These are phyloP conservation scores for Globisporangium cystogenes DNA, from an alignment of 352 stramenopile species.

Conservation along the genomic window DNA sequence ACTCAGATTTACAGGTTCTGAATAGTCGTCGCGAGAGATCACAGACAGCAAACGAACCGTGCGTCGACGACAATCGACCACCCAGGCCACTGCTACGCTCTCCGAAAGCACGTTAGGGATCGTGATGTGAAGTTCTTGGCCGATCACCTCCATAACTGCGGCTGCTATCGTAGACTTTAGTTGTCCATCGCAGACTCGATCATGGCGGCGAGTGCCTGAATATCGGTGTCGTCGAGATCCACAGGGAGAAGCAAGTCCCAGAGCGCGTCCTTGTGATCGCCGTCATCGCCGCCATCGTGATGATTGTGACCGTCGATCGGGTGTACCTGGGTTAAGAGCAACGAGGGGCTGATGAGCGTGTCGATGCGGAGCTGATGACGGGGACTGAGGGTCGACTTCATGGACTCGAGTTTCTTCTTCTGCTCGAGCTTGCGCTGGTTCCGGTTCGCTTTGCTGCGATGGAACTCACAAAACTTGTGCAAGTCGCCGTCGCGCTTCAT, in stretches of 20 bases:
- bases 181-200: not conserved
- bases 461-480: slow-evolving; percentile 32
- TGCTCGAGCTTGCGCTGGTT: slow-evolving; percentile 36
- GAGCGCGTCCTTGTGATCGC: not conserved
- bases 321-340: not conserved
- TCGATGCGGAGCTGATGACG: slow-evolving; percentile 1
- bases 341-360: not conserved
- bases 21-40: too few relatives aligned
- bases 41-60: too few relatives aligned
- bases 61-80: too few relatives aligned
- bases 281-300: not conserved
- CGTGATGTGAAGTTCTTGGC: too few relatives aligned
- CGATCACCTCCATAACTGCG: too few relatives aligned
- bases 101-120: too few relatives aligned
- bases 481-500: slow-evolving; percentile 25
- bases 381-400: not conserved
- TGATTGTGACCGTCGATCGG: not conserved
- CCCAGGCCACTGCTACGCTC: too few relatives aligned
- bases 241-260: slow-evolving; percentile 10
- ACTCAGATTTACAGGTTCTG: too few relatives aligned
- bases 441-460: slow-evolving; percentile 28
- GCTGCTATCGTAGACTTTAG: too few relatives aligned
- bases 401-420: slow-evolving; percentile 16
- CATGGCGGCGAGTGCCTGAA: slow-evolving; percentile 9
- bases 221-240: slow-evolving; percentile 10